These are phyloP conservation scores for Globisporangium yorkense DNA, from an alignment of 352 stramenopile species.

Conservation along the genomic window DNA sequence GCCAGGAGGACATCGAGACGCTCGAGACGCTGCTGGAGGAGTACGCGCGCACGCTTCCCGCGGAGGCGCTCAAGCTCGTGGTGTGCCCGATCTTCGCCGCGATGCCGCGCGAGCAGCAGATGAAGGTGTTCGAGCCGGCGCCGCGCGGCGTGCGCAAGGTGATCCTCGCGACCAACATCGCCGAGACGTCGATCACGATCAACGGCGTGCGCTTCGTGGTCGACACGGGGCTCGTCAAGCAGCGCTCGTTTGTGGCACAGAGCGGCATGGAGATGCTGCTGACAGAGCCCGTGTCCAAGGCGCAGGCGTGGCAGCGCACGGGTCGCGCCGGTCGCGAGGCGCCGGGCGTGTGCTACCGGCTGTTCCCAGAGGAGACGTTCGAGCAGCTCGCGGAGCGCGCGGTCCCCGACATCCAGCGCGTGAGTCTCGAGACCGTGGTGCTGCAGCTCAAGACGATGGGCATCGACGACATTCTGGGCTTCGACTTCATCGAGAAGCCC, in stretches of 20 bases:
- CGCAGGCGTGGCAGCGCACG: slow-evolving; percentile 88
- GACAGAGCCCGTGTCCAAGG: slow-evolving; percentile 84
- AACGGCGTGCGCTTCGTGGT: slow-evolving; percentile 91
- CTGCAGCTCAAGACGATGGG: slow-evolving; percentile 85
- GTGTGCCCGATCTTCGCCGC: slow-evolving; percentile 96
- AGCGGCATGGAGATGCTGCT: slow-evolving; percentile 88
- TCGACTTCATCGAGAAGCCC: slow-evolving; percentile 88
- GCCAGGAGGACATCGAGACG: slow-evolving; percentile 96
- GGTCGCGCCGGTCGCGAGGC: slow-evolving; percentile 85
- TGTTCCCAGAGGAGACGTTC: slow-evolving; percentile 84
- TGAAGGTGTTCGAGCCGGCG: slow-evolving; percentile 89
- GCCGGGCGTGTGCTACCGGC: slow-evolving; percentile 70
- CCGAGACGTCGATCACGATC: slow-evolving; percentile 98
- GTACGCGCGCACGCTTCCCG: slow-evolving; percentile 65
- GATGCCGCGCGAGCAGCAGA: slow-evolving; percentile 93
- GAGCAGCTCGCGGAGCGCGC: slow-evolving; percentile 71
- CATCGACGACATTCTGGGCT: slow-evolving; percentile 79
- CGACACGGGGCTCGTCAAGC: slow-evolving; percentile 85
- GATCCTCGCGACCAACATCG: slow-evolving; percentile 95
- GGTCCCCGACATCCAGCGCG: slow-evolving; percentile 80
- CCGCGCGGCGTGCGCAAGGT: slow-evolving; percentile 86
- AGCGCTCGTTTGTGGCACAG: slow-evolving; percentile 82
- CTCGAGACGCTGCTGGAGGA: slow-evolving; percentile 81
- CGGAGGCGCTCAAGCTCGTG: slow-evolving; percentile 64
- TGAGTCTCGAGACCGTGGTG: slow-evolving; percentile 81